phyloP scores from a whole-genome alignment of 2,329 filamentous ascomycete species.

The Xylaria sp. region DNA sequence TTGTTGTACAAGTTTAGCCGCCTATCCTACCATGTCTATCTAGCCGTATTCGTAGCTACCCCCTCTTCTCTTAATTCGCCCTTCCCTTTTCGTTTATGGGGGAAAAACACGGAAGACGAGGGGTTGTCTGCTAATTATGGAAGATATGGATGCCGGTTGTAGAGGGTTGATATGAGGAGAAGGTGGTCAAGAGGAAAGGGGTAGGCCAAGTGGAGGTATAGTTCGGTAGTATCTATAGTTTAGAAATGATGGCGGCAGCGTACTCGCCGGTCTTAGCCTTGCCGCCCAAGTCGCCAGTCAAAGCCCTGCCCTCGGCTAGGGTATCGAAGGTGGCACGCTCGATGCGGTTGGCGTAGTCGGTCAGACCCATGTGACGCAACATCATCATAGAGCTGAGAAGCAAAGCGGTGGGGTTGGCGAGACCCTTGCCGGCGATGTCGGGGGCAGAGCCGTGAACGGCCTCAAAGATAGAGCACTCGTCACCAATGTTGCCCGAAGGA shows the following conservation, averaged over 20 bases:
- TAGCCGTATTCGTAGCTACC: constrained; percentile 11
- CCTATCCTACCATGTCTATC: constrained; percentile 17
- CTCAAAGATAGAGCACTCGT: constrained; percentile 99
- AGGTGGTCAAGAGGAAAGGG: constrained; percentile 3
- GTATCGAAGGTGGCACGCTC: constrained; percentile 96
- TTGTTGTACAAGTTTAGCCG: constrained; percentile 16
- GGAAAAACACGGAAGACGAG: not conserved
- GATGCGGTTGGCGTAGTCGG: constrained; percentile 82
- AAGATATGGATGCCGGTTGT: constrained; percentile 12
- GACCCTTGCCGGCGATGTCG: constrained; percentile 93
- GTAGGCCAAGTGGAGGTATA: constrained; percentile 15
- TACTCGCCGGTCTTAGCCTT: constrained; percentile 97
- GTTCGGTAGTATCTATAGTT: constrained; percentile 54
- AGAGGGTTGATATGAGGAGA: not conserved
- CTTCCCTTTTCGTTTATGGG: not conserved
- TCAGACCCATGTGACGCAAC: constrained; percentile 96
- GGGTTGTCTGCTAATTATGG: constrained; percentile 11
- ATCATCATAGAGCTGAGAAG: constrained; percentile 98
- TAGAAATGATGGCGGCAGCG: constrained; percentile 84
- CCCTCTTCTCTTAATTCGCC: not conserved
- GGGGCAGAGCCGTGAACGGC: constrained; percentile 97
- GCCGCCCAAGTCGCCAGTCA: constrained; percentile 95
- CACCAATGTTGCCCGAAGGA: constrained; percentile 97
- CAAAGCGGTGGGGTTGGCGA: constrained; percentile 96
- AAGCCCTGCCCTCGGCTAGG: constrained; percentile 90